These are phyloP conservation scores for Leptodontidium sp. DNA, from an alignment of 2,329 filamentous ascomycete species.

Conservation along the genomic window DNA sequence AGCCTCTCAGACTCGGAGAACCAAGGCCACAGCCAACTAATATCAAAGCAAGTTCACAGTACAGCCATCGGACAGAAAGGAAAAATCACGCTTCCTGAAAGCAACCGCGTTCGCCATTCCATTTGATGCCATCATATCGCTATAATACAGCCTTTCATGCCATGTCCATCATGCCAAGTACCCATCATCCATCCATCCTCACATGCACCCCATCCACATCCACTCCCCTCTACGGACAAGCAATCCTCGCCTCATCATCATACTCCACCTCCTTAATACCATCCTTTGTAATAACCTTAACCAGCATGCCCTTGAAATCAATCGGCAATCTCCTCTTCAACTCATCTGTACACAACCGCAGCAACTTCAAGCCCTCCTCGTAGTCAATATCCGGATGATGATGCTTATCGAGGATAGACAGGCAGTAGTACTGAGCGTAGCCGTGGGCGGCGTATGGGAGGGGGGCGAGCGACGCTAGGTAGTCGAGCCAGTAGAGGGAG, in stretches of 20 bases:
- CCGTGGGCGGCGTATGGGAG: slow-evolving; percentile 97
- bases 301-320: slow-evolving; percentile 96
- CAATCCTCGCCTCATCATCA: slow-evolving; percentile 66
- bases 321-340: slow-evolving; percentile 96
- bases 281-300: slow-evolving; percentile 96
- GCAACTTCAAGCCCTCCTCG: slow-evolving; percentile 88
- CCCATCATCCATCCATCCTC: slow-evolving; percentile 9
- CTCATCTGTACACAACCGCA: slow-evolving; percentile 96
- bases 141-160: slow-evolving; percentile 23
- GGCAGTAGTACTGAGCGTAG: slow-evolving; percentile 99
- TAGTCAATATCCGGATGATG: slow-evolving; percentile 94
- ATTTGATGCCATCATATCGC: slow-evolving; percentile 23
- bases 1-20: too few relatives aligned
- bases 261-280: slow-evolving; percentile 87
- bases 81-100: background rate
- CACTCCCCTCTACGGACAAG: slow-evolving; percentile 38
- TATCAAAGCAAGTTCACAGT: background rate
- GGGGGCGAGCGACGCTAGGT: slow-evolving; percentile 86
- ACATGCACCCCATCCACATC: slow-evolving; percentile 6
- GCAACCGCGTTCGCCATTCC: slow-evolving; percentile 27
- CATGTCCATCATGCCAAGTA: slow-evolving; percentile 7
- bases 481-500: slow-evolving; percentile 95
- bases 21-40: background rate
- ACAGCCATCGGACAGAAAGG: too few relatives aligned
- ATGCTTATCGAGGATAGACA: slow-evolving; percentile 97